Evolutionary conservation across 305 asterid species (phyloP).

Genomic region (Striga hermonthica): DNA sequence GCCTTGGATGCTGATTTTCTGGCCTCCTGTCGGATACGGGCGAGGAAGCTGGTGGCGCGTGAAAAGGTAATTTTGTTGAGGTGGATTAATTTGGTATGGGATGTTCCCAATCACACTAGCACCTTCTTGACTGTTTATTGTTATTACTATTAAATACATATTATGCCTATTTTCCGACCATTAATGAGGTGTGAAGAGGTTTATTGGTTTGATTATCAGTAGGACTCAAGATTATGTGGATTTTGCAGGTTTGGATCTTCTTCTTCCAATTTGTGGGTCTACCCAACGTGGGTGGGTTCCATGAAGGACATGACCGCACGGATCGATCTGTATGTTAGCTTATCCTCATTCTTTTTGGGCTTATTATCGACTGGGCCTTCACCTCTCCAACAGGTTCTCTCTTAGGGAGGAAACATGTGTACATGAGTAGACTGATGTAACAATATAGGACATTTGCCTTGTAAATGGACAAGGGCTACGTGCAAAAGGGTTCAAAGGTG

Average conservation of each 20-base stretch:
- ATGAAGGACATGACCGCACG: not conserved
- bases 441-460: constrained; percentile 41
- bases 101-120: no score
- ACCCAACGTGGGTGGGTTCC: not conserved
- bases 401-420: constrained; percentile 38
- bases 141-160: no score
- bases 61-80: constrained; percentile 39
- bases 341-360: constrained; percentile 15
- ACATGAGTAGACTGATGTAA: constrained; percentile 58
- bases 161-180: not conserved
- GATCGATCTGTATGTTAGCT: constrained; percentile 16
- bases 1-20: constrained; percentile 30
- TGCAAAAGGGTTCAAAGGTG: constrained; percentile 28
- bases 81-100: no score
- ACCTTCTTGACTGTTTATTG: no score
- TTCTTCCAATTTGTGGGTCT: constrained; percentile 3
- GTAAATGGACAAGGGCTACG: constrained; percentile 53
- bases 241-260: constrained; percentile 22
- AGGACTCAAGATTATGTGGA: no score
- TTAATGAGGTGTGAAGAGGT: not conserved
- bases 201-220: not conserved
- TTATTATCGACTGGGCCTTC: constrained; percentile 18
- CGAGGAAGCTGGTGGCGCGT: constrained; percentile 15
- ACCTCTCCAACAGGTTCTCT: constrained; percentile 28
- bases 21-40: constrained; percentile 19